Conservation (phyloP, 2,329 filamentous ascomycete species). For the Sphaceloma murrayae region DNA sequence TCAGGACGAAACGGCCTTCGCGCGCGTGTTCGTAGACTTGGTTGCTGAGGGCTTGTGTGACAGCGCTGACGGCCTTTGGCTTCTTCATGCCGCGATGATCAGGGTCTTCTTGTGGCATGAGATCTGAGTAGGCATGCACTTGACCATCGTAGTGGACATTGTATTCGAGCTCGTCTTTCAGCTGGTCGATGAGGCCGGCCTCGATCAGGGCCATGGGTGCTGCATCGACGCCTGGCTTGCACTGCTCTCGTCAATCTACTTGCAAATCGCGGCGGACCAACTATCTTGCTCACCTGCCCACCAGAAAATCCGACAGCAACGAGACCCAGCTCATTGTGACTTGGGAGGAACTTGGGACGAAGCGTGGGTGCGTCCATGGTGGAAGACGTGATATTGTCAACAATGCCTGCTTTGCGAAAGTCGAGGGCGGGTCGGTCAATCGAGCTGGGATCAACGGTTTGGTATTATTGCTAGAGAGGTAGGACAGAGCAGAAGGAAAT, state of each 20-base stretch:
- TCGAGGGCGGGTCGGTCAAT: not conserved
- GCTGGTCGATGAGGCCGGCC: slow-evolving; percentile 72
- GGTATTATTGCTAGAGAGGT: not conserved
- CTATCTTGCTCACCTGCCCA: slow-evolving; percentile 59
- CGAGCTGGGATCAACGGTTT: slow-evolving; percentile 6
- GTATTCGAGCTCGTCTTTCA: slow-evolving; percentile 80
- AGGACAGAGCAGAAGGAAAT: slow-evolving; percentile 1
- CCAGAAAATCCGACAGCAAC: slow-evolving; percentile 95
- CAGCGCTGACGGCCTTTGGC: slow-evolving; percentile 72
- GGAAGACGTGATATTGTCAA: slow-evolving; percentile 1
- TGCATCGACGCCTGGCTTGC: slow-evolving; percentile 84
- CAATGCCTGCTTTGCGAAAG: no score
- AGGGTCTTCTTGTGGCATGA: slow-evolving; percentile 62
- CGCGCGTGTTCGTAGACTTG: slow-evolving; percentile 83
- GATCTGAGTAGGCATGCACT: slow-evolving; percentile 72
- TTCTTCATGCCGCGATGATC: slow-evolving; percentile 91
- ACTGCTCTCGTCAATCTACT: slow-evolving; percentile 40
- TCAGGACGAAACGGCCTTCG: slow-evolving; percentile 78
- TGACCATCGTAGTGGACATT: slow-evolving; percentile 72
- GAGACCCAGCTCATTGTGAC: slow-evolving; percentile 72
- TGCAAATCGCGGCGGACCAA: not conserved
- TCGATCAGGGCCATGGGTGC: slow-evolving; percentile 83
- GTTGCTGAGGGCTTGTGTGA: slow-evolving; percentile 66
- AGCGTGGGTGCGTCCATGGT: slow-evolving; percentile 46
- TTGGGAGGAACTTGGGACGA: slow-evolving; percentile 65